These are phyloP conservation scores for Leptographium wingfieldii DNA, from an alignment of 2,329 filamentous ascomycete species.

Conservation along the genomic window DNA sequence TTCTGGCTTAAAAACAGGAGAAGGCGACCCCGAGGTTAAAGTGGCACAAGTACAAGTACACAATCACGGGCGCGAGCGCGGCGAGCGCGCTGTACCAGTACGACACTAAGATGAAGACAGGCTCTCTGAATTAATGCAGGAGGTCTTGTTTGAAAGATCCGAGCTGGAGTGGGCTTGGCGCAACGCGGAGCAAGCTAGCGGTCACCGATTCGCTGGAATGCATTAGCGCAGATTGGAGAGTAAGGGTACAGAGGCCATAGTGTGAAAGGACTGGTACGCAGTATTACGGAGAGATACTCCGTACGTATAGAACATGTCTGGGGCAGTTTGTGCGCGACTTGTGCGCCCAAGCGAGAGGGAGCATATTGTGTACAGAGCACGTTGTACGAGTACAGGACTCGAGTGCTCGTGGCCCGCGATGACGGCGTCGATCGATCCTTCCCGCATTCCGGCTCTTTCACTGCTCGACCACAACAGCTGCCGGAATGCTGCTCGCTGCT, in stretches of 20 bases:
- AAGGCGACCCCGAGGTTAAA: background rate
- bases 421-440: background rate
- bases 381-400: background rate
- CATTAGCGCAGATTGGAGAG: background rate
- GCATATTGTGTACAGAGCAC: background rate
- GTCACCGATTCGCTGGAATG: background rate
- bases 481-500: background rate
- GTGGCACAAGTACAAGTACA: background rate
- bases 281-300: too few species aligned
- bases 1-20: background rate
- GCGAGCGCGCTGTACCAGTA: background rate
- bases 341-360: too few species aligned
- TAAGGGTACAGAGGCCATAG: too few species aligned
- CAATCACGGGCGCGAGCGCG: background rate
- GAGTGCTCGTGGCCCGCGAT: background rate
- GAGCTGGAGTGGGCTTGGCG: background rate
- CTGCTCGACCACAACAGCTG: background rate
- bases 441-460: background rate
- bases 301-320: too few species aligned
- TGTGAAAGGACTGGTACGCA: too few species aligned
- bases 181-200: background rate
- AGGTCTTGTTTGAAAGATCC: background rate
- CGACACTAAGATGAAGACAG: background rate
- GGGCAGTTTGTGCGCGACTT: too few species aligned
- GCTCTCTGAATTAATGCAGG: background rate